Evolutionary conservation across 805 yeast genomes (phyloP), one percentile per base, ranked within the genome.

Genomic region (Yarrowia sp.): DNA sequence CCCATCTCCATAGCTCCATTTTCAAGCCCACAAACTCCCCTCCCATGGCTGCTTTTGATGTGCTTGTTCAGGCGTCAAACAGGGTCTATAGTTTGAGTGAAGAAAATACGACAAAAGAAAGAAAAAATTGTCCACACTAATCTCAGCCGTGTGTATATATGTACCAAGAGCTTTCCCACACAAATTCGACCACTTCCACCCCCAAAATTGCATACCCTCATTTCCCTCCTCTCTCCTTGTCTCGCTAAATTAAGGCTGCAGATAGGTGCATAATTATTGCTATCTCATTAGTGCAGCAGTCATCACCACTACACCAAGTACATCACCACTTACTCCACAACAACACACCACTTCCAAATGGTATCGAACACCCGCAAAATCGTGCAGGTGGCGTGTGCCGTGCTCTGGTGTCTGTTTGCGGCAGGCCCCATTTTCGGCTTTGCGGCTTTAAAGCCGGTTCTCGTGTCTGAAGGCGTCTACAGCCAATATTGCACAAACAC

Each of bases 341-440:
- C 58, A 2, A 10, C 45, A 53, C 45, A 38, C 8, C 19, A 5
- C 9, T 5, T 7, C 36, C 19, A 22, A 7, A 56, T 56, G 64
- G 22, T 12, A 3, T 61, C 67, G 0, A 40, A 36, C 19, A 38
- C 55, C n/a, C 41, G 32, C 4, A 59, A 15, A 50, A 64, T 64
- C 48, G 32, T 43, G 26, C 97, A 92, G 76, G 84, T 90, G 11
- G 59, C 75, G 1, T 90, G 97, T 78, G 93, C 97, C 38, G 85
- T 91, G 16, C 68, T 82, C 0, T 93, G 97, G 97, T 94, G 98
- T 79, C 79, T 93, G 14, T 81, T 91, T 46, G 92, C 97, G 0
- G 97, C 97, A 0, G 98, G 98, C 7, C 92, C 96, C 0, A 88
- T 93, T 14, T 93, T 93, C 82, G 98, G 98, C 4, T 93, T 93